Conservation (phyloP, 495 filamentous ascomycete genomes). For the Lasiosphaeria miniovina region DNA sequence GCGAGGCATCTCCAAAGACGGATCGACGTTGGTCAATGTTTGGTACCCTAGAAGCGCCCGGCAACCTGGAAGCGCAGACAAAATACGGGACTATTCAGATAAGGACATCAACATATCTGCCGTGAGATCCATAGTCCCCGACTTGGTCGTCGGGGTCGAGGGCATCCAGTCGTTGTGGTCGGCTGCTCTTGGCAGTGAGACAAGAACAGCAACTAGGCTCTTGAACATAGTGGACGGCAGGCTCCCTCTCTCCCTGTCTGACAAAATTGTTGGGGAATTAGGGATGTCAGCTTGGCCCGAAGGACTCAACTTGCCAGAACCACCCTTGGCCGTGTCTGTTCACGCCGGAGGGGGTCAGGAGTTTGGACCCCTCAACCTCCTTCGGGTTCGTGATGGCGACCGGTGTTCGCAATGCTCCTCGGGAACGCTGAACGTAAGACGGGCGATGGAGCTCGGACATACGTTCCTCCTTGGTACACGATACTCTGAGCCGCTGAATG, state of each 20-base stretch:
- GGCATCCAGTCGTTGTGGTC: slow-evolving; percentile 58
- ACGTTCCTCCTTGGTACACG: slow-evolving; percentile 91
- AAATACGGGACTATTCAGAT: slow-evolving; percentile 26
- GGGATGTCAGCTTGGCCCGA: slow-evolving; percentile 23
- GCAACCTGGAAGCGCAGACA: slow-evolving; percentile 5
- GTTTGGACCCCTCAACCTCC: slow-evolving; percentile 49
- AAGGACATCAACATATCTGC: slow-evolving; percentile 66
- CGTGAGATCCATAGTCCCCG: slow-evolving; percentile 66
- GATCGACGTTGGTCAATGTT: slow-evolving; percentile 60
- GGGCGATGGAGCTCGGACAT: slow-evolving; percentile 85
- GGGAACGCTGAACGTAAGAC: slow-evolving; percentile 63
- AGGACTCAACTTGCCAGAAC: slow-evolving; percentile 2
- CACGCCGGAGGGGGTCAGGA: slow-evolving; percentile 7
- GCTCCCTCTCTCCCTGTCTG: slow-evolving; percentile 15
- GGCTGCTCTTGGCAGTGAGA: slow-evolving; percentile 18
- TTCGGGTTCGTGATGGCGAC: slow-evolving; percentile 66
- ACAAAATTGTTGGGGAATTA: not conserved
- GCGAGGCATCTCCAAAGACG: slow-evolving; percentile 69
- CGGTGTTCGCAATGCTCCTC: slow-evolving; percentile 64
- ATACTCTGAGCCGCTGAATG: slow-evolving; percentile 73
- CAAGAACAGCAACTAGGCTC: slow-evolving; percentile 29
- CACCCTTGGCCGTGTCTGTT: slow-evolving; percentile 9
- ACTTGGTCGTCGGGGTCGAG: slow-evolving; percentile 68
- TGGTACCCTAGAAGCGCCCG: slow-evolving; percentile 53
- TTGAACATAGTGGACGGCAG: slow-evolving; percentile 53